Conservation (phyloP, 2,329 filamentous ascomycete species). For the Chaetomium strumarium region DNA sequence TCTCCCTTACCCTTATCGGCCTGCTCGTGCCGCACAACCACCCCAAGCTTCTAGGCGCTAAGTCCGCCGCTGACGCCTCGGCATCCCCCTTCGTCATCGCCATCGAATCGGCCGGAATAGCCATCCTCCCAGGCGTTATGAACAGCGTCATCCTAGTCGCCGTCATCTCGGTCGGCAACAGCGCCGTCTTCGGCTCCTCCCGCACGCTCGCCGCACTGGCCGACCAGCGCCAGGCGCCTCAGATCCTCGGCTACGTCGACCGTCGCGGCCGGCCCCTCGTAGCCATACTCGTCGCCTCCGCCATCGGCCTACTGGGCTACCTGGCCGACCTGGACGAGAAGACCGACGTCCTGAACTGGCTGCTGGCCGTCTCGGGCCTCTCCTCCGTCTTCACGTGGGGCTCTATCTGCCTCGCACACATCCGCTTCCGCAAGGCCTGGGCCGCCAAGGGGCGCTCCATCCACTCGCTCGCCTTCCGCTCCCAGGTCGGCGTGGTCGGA, state of each 20-base stretch:
- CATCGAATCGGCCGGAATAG: conserved; percentile 77
- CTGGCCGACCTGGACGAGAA: conserved; percentile 61
- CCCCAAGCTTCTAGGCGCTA: conserved; percentile 52
- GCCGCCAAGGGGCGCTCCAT: conserved; percentile 60
- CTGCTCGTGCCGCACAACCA: conserved; percentile 74
- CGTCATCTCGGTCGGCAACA: conserved; percentile 87
- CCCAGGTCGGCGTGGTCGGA: conserved; percentile 71
- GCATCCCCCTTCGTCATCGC: conserved; percentile 93
- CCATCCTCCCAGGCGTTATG: conserved; percentile 79
- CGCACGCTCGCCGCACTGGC: conserved; percentile 85
- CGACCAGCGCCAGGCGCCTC: conserved; percentile 78
- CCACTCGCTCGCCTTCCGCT: conserved; percentile 72
- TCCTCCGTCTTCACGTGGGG: conserved; percentile 75
- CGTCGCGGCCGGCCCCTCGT: conserved; percentile 72
- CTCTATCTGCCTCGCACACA: conserved; percentile 84
- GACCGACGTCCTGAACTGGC: conserved; percentile 67
- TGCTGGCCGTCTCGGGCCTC: conserved; percentile 67
- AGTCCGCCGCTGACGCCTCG: conserved; percentile 56
- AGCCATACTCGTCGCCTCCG: conserved; percentile 62
- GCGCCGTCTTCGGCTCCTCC: conserved; percentile 84
- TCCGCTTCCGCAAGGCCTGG: conserved; percentile 86
- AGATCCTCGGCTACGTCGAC: conserved; percentile 73
- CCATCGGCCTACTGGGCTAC: conserved; percentile 69
- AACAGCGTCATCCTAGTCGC: conserved; percentile 92
- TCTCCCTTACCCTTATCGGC: conserved; percentile 74